phyloP scores from a whole-genome alignment of 2,329 filamentous ascomycete genomes.

The Penicillium sp. region DNA sequence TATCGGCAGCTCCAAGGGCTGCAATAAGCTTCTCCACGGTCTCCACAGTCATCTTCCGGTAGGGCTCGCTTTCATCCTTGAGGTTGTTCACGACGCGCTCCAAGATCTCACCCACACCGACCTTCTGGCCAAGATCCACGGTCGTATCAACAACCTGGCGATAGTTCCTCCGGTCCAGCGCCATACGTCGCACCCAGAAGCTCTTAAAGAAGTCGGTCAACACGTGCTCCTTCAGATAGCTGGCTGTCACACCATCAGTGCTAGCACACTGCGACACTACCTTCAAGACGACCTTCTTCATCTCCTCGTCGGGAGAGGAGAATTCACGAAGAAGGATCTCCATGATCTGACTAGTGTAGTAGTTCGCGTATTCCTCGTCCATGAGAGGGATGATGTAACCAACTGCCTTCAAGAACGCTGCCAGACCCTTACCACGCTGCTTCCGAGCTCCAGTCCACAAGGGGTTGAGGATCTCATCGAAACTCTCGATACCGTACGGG shows the following conservation, averaged over 20 bases:
- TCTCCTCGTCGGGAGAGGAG: slow-evolving; percentile 92
- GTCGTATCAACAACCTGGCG: slow-evolving; percentile 96
- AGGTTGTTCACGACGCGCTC: slow-evolving; percentile 88
- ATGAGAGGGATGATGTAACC: slow-evolving; percentile 97
- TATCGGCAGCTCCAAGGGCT: slow-evolving; percentile 83
- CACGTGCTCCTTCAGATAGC: slow-evolving; percentile 90
- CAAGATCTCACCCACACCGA: slow-evolving; percentile 91
- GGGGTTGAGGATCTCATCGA: slow-evolving; percentile 93
- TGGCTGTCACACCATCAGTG: slow-evolving; percentile 87
- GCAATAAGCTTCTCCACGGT: slow-evolving; percentile 95
- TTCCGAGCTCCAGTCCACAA: slow-evolving; percentile 94
- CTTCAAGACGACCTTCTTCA: slow-evolving; percentile 99
- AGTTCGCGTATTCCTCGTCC: slow-evolving; percentile 99
- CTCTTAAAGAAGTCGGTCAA: slow-evolving; percentile 95
- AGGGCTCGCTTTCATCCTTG: slow-evolving; percentile 95
- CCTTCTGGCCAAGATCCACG: slow-evolving; percentile 91
- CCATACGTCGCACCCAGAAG: slow-evolving; percentile 97
- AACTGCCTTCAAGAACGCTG: slow-evolving; percentile 92
- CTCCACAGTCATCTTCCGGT: slow-evolving; percentile 98
- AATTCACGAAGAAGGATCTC: slow-evolving; percentile 94
- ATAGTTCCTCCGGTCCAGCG: slow-evolving; percentile 93
- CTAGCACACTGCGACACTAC: slow-evolving; percentile 92
- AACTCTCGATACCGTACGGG: slow-evolving; percentile 97
- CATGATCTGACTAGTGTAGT: slow-evolving; percentile 98
- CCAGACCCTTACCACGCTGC: slow-evolving; percentile 89